phyloP scores from a whole-genome alignment of 2,329 filamentous ascomycete species.

The Capronia epimyces region DNA sequence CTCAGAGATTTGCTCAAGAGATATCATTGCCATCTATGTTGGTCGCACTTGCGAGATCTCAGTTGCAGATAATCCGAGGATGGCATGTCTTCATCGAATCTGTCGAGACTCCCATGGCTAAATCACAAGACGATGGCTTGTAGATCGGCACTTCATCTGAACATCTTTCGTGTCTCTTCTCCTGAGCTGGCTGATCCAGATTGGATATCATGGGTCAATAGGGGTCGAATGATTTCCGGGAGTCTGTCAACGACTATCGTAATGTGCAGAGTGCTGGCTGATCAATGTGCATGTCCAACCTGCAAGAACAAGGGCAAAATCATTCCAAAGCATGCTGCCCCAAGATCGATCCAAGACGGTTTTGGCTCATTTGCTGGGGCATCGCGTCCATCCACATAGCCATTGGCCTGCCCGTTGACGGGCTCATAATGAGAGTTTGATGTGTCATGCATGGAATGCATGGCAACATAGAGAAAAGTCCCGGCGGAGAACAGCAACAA shows the following conservation, averaged over 20 bases:
- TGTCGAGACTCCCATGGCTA: too few relatives aligned
- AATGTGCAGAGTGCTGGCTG: background rate
- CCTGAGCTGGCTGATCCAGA: too few relatives aligned
- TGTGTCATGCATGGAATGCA: conserved; percentile 91
- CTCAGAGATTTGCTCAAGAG: background rate
- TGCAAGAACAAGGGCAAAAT: conserved; percentile 44
- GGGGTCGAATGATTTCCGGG: too few relatives aligned
- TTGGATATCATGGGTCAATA: too few relatives aligned
- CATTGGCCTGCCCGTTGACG: conserved; percentile 38
- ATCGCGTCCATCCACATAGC: conserved; percentile 38
- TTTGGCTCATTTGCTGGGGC: conserved; percentile 32
- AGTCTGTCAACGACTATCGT: background rate
- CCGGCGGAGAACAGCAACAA: conserved; percentile 90
- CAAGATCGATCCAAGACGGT: conserved; percentile 42
- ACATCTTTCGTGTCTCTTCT: too few relatives aligned
- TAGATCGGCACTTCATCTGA: too few relatives aligned
- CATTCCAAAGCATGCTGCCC: conserved; percentile 46
- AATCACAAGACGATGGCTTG: too few relatives aligned
- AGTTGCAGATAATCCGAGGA: background rate
- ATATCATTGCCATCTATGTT: background rate
- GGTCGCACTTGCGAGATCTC: background rate
- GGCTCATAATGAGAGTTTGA: conserved; percentile 36
- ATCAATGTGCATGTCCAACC: conserved; percentile 44
- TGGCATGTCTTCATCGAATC: too few relatives aligned
- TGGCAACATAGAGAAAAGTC: conserved; percentile 96